Percentiles rank a stretch among this genome's conserved stretches.
These are phyloP conservation scores for Fusarium oxysporum DNA, from an alignment of 2,329 filamentous ascomycete genomes.

Conservation along the genomic window DNA sequence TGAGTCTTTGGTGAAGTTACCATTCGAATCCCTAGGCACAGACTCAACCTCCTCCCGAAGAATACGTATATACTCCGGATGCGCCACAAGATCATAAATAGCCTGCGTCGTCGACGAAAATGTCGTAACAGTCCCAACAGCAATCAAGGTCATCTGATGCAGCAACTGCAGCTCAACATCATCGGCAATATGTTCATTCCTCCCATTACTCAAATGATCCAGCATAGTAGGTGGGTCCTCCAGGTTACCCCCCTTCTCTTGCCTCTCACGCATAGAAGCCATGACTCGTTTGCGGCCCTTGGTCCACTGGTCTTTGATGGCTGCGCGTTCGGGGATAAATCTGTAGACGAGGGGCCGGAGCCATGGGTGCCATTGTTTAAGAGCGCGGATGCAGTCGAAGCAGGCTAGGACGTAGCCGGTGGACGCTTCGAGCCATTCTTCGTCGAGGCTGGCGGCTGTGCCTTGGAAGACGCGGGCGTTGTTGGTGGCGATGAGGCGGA, in stretches of 20 bases:
- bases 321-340: conserved; percentile 11
- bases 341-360: conserved; percentile 11
- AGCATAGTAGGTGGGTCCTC: conserved; percentile 5
- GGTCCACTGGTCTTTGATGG: conserved; percentile 19
- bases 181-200: neutral
- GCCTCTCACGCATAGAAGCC: neutral
- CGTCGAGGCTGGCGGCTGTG: conserved; percentile 11
- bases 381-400: conserved; percentile 23
- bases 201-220: conserved; percentile 14
- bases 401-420: conserved; percentile 15
- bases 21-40: neutral
- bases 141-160: conserved; percentile 23
- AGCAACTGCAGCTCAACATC: conserved; percentile 15
- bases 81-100: conserved; percentile 37
- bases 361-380: conserved; percentile 23
- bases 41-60: conserved; percentile 24
- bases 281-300: conserved; percentile 9
- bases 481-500: conserved; percentile 14
- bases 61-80: conserved; percentile 19
- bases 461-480: conserved; percentile 23
- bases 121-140: conserved; percentile 32
- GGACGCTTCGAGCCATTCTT: conserved; percentile 9
- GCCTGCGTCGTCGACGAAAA: conserved; percentile 34
- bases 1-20: neutral
- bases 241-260: neutral